Base-by-base conservation (phyloP, 2,329 filamentous ascomycete genomes). In the Alternaria longipes region DNA sequence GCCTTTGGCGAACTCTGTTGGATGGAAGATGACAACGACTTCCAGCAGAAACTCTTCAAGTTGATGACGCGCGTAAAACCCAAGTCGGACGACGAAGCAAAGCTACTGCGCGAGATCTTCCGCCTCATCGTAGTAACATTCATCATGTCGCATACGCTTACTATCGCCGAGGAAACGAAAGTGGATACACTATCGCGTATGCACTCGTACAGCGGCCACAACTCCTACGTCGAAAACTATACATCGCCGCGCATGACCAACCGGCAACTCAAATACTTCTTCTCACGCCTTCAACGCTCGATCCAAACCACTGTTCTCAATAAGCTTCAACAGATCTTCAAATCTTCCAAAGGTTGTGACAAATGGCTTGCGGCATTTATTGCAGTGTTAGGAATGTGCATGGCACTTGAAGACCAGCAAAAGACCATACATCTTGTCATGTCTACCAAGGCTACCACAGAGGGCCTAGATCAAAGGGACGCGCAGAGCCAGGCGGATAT, bases 251-350 rank as follows among this genome's bases (percentile, higher is more conserved):
- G 81, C 54, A 80, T 84, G 66, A 82, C 82, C 12, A 83, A 82
- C 55, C 78, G 81, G 14, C 83, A 84, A 62, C 75, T 84, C 16
- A 84, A 84, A 63, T 83, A 82, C 75, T 82, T 83, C 74, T 84
- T 83, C 73, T 72, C 73, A 14, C 68, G 78, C 22, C 72, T 84
- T 16, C 82, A 83, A 54, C 74, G 76, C 30, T 67, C 74, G 16
- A 80, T 81, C 50, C 80, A 82, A 66, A 69, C 75, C 20, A 74
- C 76, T 8, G 76, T 84, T 9, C 75, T 84, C 52, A 82, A 82
- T 60, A 81, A 81, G 62, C 75, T 83, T 16, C 82, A 84, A 62
- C 78, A 82, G 28, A 81, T 82, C 22, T 79, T 84, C 52, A 81
- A 81, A 62, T 78, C 76, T 7, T 78, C 72, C 42, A 79, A 79